Conservation (phyloP, 345 rosid species). For the Eucalyptus sp. region DNA sequence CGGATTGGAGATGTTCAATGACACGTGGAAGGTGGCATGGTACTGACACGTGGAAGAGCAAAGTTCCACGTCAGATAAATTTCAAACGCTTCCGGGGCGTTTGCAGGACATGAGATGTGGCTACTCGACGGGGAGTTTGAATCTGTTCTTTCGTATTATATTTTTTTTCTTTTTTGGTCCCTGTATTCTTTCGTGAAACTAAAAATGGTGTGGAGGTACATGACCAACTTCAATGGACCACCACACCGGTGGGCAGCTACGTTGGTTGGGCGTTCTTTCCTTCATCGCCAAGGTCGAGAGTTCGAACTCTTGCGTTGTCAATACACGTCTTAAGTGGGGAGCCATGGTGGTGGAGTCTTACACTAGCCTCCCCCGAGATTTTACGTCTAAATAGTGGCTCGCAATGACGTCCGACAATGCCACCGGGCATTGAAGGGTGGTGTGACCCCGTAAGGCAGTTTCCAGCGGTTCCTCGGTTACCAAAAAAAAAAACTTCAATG, state of each 20-base stretch:
- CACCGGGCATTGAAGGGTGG: rapidly evolving
- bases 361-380: too few relatives aligned
- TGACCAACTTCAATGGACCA: background rate
- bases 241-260: too few relatives aligned
- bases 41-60: background rate
- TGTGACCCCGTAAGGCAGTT: too few relatives aligned
- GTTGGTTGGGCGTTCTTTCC: too few relatives aligned
- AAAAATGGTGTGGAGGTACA: background rate
- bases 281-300: too few relatives aligned
- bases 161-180: too few relatives aligned
- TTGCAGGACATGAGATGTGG: background rate
- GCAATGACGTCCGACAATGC: rapidly evolving
- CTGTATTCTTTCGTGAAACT: background rate
- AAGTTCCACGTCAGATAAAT: background rate
- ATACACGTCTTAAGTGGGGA: too few relatives aligned
- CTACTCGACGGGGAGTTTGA: background rate
- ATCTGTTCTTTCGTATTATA: background rate
- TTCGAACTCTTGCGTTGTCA: too few relatives aligned
- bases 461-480: too few relatives aligned
- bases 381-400: too few relatives aligned
- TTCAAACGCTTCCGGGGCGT: background rate
- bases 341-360: too few relatives aligned
- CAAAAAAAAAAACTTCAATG: background rate
- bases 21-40: background rate
- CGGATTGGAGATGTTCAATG: background rate